Percentiles rank a stretch among this genome's conserved stretches.
phyloP scores from a whole-genome alignment of 1,284 basidiomycete species.

The Phlebopus sp. region DNA sequence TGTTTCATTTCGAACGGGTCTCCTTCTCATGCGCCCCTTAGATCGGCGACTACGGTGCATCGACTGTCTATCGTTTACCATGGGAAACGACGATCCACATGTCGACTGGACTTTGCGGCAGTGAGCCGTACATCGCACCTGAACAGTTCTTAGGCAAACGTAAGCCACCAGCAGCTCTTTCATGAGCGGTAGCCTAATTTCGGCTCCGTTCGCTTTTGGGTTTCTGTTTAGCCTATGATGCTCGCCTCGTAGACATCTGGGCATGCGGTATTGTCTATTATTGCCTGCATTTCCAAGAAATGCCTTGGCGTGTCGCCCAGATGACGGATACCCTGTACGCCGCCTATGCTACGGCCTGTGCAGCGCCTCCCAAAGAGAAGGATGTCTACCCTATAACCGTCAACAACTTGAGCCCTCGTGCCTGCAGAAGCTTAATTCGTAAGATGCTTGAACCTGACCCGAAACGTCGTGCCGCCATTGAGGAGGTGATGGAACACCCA shows the following conservation, averaged over 20 bases:
- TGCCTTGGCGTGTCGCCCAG: slow-evolving; percentile 97
- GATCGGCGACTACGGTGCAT: slow-evolving; percentile 99
- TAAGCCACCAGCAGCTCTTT: slow-evolving; percentile 48
- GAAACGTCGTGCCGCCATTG: slow-evolving; percentile 74
- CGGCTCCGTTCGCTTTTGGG: slow-evolving; percentile 14
- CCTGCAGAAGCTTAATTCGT: slow-evolving; percentile 82
- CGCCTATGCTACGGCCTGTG: slow-evolving; percentile 75
- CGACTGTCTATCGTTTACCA: slow-evolving; percentile 96
- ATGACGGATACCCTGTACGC: slow-evolving; percentile 80
- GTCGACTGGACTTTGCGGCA: slow-evolving; percentile 95
- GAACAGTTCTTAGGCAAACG: slow-evolving; percentile 96
- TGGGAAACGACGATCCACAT: slow-evolving; percentile 98
- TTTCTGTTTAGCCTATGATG: slow-evolving; percentile 81
- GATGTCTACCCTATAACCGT: slow-evolving; percentile 70
- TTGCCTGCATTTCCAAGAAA: slow-evolving; percentile 95
- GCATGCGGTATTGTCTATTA: slow-evolving; percentile 97
- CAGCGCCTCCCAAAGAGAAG: slow-evolving; percentile 35
- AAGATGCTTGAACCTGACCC: slow-evolving; percentile 97
- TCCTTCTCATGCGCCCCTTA: slow-evolving; percentile 31
- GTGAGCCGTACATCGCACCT: slow-evolving; percentile 97
- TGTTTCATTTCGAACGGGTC: not conserved
- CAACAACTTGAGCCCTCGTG: slow-evolving; percentile 85
- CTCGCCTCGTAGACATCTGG: slow-evolving; percentile 97
- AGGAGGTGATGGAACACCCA: slow-evolving; percentile 79
- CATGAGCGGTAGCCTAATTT: slow-evolving; percentile 26